Evolutionary conservation across 139 green algal genomes (phyloP).

Genomic region (Chlamydomonas sp.): DNA sequence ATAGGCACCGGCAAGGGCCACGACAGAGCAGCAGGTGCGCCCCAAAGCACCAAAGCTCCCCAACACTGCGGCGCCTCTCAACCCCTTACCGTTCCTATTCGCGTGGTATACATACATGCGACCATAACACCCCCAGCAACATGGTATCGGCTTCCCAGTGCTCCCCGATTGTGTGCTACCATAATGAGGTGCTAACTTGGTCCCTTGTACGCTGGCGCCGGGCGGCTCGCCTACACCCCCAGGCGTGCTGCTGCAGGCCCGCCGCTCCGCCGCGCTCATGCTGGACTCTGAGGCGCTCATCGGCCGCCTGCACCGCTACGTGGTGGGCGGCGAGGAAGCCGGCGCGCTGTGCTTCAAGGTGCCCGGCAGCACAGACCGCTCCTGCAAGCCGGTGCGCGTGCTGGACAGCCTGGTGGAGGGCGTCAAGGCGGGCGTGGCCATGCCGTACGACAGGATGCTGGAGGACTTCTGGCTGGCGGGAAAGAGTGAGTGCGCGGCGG

Average conservation of each 20-base stretch:
- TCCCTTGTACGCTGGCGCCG: too few relatives aligned
- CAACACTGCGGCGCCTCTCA: background rate
- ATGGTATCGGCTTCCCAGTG: too few relatives aligned
- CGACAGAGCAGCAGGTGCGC: too few relatives aligned
- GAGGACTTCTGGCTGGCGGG: conserved; percentile 35
- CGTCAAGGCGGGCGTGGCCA: conserved; percentile 41
- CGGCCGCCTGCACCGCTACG: conserved; percentile 23
- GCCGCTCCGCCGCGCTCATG: conserved; percentile 21
- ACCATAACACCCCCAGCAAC: too few relatives aligned
- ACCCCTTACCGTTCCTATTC: too few relatives aligned
- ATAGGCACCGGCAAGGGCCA: background rate
- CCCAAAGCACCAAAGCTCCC: too few relatives aligned
- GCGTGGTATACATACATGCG: too few relatives aligned
- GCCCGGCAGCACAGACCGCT: background rate
- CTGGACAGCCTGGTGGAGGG: conserved; percentile 29
- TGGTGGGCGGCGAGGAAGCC: background rate
- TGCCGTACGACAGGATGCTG: conserved; percentile 34
- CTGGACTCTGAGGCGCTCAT: background rate
- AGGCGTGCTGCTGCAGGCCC: background rate
- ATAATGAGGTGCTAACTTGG: too few relatives aligned
- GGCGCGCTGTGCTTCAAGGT: background rate
- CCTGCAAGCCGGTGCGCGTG: background rate
- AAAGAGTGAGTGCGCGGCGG: background rate
- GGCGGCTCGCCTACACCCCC: background rate
- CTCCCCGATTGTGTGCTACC: too few relatives aligned